A percentile compares a stretch with the other conserved stretches of the same genome.
Conservation (phyloP, 1,284 basidiomycete genomes). For the Peniophora sp. region DNA sequence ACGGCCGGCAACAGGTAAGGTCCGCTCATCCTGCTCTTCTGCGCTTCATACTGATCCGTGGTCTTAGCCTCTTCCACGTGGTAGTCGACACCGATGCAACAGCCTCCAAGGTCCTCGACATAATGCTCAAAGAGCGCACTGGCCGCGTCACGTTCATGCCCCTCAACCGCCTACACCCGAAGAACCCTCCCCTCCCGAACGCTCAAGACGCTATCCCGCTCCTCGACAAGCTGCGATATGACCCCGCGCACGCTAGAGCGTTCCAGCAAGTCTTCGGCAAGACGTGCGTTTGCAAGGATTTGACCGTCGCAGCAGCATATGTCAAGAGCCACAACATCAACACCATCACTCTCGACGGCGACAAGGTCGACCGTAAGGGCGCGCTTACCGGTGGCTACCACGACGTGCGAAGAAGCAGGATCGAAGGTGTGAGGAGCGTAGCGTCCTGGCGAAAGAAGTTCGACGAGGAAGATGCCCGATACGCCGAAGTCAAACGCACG, state of each 20-base stretch:
- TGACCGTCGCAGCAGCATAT: slow-evolving; percentile 90
- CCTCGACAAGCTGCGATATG: slow-evolving; percentile 78
- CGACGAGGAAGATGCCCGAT: slow-evolving; percentile 56
- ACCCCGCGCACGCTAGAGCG: slow-evolving; percentile 68
- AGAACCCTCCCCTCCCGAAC: slow-evolving; percentile 59
- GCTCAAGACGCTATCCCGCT: slow-evolving; percentile 87
- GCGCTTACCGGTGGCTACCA: slow-evolving; percentile 95
- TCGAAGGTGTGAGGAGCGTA: slow-evolving; percentile 81
- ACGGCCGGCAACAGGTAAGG: slow-evolving; percentile 87
- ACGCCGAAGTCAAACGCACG: slow-evolving; percentile 67
- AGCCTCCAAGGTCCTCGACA: slow-evolving; percentile 79
- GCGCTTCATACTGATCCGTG: slow-evolving; percentile 2
- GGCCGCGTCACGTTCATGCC: slow-evolving; percentile 99
- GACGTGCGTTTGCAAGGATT: slow-evolving; percentile 90
- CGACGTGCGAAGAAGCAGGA: slow-evolving; percentile 82
- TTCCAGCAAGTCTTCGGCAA: slow-evolving; percentile 99
- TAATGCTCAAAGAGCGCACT: slow-evolving; percentile 87
- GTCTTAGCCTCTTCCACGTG: slow-evolving; percentile 84
- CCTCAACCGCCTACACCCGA: slow-evolving; percentile 89
- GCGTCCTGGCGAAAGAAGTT: slow-evolving; percentile 73
- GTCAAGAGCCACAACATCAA: slow-evolving; percentile 93
- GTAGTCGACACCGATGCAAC: slow-evolving; percentile 96
- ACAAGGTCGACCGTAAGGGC: slow-evolving; percentile 96
- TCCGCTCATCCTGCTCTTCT: background rate
- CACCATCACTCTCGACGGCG: slow-evolving; percentile 95